Conservation (phyloP, 495 filamentous ascomycete species). For the Venustampulla echinocandica region DNA sequence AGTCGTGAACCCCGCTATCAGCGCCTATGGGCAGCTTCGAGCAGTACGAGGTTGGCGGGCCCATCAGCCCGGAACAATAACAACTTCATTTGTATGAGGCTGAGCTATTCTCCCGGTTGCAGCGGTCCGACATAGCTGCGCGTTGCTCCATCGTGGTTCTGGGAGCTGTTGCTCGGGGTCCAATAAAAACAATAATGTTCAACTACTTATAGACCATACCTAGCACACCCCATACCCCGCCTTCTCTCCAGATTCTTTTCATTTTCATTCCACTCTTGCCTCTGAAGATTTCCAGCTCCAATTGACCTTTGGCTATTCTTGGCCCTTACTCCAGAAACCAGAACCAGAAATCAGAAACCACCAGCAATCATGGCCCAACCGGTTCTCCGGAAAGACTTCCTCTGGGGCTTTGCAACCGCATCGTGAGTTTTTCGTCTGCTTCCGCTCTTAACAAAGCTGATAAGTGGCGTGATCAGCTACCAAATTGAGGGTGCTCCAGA, state of each 20-base stretch:
- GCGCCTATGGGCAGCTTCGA: no score
- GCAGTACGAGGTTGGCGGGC: slow-evolving; percentile 10
- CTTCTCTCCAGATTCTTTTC: slow-evolving; percentile 2
- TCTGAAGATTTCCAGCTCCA: neutral
- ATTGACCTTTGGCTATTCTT: neutral
- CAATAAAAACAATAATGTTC: no score
- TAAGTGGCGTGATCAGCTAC: slow-evolving; percentile 38
- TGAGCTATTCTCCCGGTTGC: slow-evolving; percentile 12
- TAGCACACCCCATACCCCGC: slow-evolving; percentile 10
- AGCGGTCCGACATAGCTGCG: slow-evolving; percentile 15
- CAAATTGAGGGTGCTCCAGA: slow-evolving; percentile 65
- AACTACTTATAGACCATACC: no score
- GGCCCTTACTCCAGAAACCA: neutral
- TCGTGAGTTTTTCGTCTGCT: slow-evolving; percentile 38
- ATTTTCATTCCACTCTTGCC: slow-evolving; percentile 6
- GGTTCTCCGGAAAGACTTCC: slow-evolving; percentile 58
- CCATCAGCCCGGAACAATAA: slow-evolving; percentile 3
- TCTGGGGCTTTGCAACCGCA: slow-evolving; percentile 79
- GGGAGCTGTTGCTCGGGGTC: no score
- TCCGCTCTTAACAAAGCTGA: slow-evolving; percentile 1
- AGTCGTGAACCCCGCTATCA: no score
- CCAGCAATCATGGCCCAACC: slow-evolving; percentile 11
- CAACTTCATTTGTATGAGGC: slow-evolving; percentile 3
- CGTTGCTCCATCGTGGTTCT: neutral
- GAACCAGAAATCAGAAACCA: neutral